Conservation (phyloP, 805 yeast genomes). For the Starmerella vitae region DNA sequence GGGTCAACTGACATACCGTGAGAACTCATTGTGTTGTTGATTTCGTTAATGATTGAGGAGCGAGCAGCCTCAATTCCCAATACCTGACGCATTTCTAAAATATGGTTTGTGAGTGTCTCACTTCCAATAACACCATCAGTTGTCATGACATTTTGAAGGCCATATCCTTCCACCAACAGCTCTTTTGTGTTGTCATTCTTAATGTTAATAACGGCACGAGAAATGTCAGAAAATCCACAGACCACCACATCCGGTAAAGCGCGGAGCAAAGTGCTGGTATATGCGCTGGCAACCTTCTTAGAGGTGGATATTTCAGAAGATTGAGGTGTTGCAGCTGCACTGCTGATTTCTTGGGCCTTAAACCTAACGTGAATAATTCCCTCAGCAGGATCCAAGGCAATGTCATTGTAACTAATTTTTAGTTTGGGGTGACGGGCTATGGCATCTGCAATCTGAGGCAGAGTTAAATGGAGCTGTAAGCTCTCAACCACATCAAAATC, state of each 20-base stretch:
- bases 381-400: slow-evolving; percentile 51
- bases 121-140: slow-evolving; percentile 92
- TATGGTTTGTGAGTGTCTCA: slow-evolving; percentile 80
- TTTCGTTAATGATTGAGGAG: slow-evolving; percentile 80
- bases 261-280: slow-evolving; percentile 48
- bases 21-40: slow-evolving; percentile 94
- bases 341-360: slow-evolving; percentile 3
- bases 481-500: slow-evolving; percentile 77
- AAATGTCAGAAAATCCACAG: slow-evolving; percentile 79
- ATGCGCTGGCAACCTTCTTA: slow-evolving; percentile 1
- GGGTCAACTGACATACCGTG: slow-evolving; percentile 99
- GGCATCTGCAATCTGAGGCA: slow-evolving; percentile 77
- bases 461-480: slow-evolving; percentile 74
- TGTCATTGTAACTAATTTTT: slow-evolving; percentile 63
- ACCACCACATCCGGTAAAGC: slow-evolving; percentile 77
- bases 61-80: slow-evolving; percentile 98
- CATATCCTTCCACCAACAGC: slow-evolving; percentile 93
- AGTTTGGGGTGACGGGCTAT: slow-evolving; percentile 75
- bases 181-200: slow-evolving; percentile 71
- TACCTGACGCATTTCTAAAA: slow-evolving; percentile 75
- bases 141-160: slow-evolving; percentile 88
- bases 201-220: slow-evolving; percentile 94
- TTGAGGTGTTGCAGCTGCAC: background rate
- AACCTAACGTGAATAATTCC: slow-evolving; percentile 32
- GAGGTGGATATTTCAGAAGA: background rate